Evolutionary conservation across 305 asterid genomes (phyloP).

Genomic region (Fraxinus paxiana): DNA sequence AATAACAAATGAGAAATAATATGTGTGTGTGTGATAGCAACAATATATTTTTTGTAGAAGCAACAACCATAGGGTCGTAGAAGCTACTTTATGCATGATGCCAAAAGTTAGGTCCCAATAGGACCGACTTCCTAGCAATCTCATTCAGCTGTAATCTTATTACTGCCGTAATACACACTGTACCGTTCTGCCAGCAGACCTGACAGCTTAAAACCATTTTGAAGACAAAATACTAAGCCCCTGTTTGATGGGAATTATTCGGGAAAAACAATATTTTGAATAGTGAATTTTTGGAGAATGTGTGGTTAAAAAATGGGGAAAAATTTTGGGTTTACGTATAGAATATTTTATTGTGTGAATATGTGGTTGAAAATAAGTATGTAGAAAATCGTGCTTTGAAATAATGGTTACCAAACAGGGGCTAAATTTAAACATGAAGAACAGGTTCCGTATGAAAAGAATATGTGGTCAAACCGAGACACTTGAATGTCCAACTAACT

Average conservation of each 20-base stretch:
- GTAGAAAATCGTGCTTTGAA: neutral
- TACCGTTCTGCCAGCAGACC: neutral
- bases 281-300: neutral
- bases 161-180: neutral
- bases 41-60: neutral
- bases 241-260: no score
- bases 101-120: neutral
- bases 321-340: neutral
- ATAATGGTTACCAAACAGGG: neutral
- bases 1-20: neutral
- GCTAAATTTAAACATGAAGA: neutral
- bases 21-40: neutral
- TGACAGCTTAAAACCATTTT: neutral
- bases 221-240: neutral
- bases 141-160: neutral
- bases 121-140: neutral
- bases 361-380: neutral
- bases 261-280: neutral
- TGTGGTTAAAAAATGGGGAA: neutral
- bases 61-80: neutral
- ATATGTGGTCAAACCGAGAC: neutral
- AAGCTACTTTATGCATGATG: neutral
- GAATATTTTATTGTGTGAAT: neutral
- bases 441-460: neutral
- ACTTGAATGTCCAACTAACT: neutral